phyloP scores from a whole-genome alignment of 768 basidiomycete genomes.

The Aureoboletus auriporus region DNA sequence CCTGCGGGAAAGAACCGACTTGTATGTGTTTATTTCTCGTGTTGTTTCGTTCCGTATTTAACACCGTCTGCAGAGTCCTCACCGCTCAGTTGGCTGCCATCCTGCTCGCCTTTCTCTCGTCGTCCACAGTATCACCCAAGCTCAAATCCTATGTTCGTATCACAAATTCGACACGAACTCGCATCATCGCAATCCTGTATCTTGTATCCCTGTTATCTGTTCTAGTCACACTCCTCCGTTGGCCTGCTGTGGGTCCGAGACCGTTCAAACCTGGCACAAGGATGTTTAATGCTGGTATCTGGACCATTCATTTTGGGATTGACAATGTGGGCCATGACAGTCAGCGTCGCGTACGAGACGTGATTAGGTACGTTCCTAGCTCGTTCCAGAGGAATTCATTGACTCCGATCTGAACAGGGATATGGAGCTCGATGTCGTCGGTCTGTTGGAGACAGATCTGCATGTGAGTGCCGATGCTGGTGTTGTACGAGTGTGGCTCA shows the following conservation, averaged over 20 bases:
- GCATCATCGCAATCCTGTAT: conserved; percentile 34
- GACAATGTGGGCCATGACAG: conserved; percentile 33
- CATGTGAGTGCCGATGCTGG: conserved; percentile 48
- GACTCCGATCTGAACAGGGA: conserved; percentile 41
- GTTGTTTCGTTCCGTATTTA: not conserved
- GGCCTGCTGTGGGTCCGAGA: conserved; percentile 44
- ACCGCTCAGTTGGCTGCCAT: conserved; percentile 50
- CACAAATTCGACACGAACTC: conserved; percentile 21
- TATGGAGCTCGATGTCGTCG: conserved; percentile 82
- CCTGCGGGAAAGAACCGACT: conserved; percentile 72
- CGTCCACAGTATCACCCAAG: conserved; percentile 9
- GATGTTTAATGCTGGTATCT: conserved; percentile 79
- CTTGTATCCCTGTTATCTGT: conserved; percentile 45
- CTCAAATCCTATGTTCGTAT: conserved; percentile 6
- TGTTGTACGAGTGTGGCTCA: not conserved
- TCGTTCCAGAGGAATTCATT: not conserved
- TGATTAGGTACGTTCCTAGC: conserved; percentile 56
- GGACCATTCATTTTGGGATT: conserved; percentile 89
- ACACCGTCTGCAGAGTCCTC: conserved; percentile 41
- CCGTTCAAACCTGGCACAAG: conserved; percentile 63
- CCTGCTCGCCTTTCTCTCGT: conserved; percentile 44
- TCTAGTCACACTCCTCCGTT: conserved; percentile 49
- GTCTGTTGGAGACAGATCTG: conserved; percentile 82
- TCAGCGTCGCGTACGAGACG: conserved; percentile 31
- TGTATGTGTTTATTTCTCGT: conserved; percentile 40